A percentile compares a stretch with the other conserved stretches of the same genome.
These are phyloP conservation scores for Boletus vermiculosoides DNA, from an alignment of 768 basidiomycete genomes.

Conservation along the genomic window DNA sequence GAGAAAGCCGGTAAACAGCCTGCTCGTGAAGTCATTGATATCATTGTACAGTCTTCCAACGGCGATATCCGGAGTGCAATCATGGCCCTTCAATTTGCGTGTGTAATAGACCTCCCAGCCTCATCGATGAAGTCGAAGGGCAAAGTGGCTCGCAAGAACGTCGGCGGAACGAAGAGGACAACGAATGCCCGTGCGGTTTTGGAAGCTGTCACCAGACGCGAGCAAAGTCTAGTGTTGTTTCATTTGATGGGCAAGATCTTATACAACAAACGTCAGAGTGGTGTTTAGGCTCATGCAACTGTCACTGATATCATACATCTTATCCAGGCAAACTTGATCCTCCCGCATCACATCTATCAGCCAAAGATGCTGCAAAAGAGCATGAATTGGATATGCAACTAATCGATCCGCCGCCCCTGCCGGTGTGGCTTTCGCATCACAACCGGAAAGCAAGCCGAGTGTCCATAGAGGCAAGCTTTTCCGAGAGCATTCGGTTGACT, in stretches of 20 bases:
- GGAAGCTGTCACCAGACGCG: conserved; percentile 76
- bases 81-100: conserved; percentile 90
- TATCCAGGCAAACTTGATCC: conserved; percentile 72
- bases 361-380: conserved; percentile 64
- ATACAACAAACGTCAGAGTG: conserved; percentile 82
- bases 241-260: conserved; percentile 91
- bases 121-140: conserved; percentile 17
- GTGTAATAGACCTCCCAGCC: conserved; percentile 38
- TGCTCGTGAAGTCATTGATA: conserved; percentile 66
- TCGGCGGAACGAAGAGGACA: conserved; percentile 14
- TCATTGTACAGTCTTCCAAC: conserved; percentile 74
- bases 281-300: not conserved
- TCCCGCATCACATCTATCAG: conserved; percentile 49
- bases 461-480: conserved; percentile 61
- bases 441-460: conserved; percentile 69
- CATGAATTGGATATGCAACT: conserved; percentile 54
- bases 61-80: conserved; percentile 94
- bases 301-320: conserved; percentile 4
- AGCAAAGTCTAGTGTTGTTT: conserved; percentile 85
- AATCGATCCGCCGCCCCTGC: conserved; percentile 55
- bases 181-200: conserved; percentile 42
- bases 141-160: conserved; percentile 35
- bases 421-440: conserved; percentile 57
- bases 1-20: conserved; percentile 36
- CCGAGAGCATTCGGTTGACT: not conserved